Conservation (phyloP, 2,329 filamentous ascomycete genomes). For the Didymella segeticola region DNA sequence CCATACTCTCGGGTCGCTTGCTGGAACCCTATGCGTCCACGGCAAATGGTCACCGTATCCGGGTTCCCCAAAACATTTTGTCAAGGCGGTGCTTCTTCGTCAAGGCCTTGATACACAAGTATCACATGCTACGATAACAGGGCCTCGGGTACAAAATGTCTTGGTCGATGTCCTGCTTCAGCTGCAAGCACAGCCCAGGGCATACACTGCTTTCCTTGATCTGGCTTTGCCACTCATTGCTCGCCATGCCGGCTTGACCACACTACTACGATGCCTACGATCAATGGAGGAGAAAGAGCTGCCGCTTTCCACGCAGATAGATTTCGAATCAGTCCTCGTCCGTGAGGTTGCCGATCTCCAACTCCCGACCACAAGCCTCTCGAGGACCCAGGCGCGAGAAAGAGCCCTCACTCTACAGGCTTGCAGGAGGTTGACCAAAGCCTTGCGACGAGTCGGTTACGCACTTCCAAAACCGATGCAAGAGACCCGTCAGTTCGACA, state of each 20-base stretch:
- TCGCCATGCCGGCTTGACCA: slow-evolving; percentile 13
- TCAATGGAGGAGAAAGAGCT: slow-evolving; percentile 15
- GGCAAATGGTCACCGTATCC: neutral
- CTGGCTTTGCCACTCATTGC: slow-evolving; percentile 21
- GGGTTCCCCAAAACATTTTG: neutral
- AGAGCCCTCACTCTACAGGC: slow-evolving; percentile 1
- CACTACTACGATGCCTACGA: slow-evolving; percentile 18
- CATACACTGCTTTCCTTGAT: slow-evolving; percentile 25
- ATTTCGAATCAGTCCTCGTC: neutral
- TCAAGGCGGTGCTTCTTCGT: slow-evolving; percentile 6
- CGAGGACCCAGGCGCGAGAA: neutral
- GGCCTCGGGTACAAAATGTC: neutral
- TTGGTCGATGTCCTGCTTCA: slow-evolving; percentile 21
- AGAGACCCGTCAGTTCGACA: slow-evolving; percentile 30
- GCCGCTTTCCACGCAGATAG: slow-evolving; percentile 1
- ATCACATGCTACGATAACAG: neutral
- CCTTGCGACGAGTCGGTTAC: slow-evolving; percentile 11
- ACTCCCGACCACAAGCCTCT: neutral
- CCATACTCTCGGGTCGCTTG: neutral
- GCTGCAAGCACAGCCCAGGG: slow-evolving; percentile 14
- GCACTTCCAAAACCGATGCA: slow-evolving; percentile 1
- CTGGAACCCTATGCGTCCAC: neutral
- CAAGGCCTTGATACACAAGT: neutral
- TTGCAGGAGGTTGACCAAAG: slow-evolving; percentile 17
- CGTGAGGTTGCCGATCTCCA: neutral